Conservation (phyloP, 768 basidiomycete species). For the Asterophora parasitica region DNA sequence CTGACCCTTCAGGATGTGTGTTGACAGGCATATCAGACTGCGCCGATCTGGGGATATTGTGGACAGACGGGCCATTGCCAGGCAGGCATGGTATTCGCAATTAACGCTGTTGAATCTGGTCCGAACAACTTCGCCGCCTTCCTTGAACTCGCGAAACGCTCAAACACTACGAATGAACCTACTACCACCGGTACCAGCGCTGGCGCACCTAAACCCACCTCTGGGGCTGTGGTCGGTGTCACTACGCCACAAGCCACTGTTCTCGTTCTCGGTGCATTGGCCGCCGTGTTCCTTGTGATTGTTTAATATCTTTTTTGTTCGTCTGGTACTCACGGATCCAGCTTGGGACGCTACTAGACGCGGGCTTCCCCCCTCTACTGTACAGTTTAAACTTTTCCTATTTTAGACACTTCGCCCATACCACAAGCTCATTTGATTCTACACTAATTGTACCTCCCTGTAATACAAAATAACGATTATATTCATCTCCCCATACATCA, state of each 20-base stretch:
- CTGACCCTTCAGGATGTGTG: background rate
- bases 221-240: background rate
- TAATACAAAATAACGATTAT: no score
- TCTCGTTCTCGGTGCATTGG: background rate
- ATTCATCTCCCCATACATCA: no score
- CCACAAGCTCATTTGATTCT: no score
- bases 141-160: constrained; percentile 18
- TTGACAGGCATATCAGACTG: constrained; percentile 25
- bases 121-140: constrained; percentile 51
- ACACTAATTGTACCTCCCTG: no score
- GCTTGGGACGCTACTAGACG: no score
- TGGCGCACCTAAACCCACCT: background rate
- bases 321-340: no score
- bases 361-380: no score
- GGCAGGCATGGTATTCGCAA: constrained; percentile 62
- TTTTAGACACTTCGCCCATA: no score
- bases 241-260: background rate
- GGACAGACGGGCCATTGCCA: constrained; percentile 48
- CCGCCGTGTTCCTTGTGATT: background rate
- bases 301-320: background rate
- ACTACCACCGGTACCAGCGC: background rate
- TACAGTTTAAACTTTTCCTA: no score
- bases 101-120: constrained; percentile 48
- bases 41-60: constrained; percentile 59
- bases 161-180: background rate